A percentile compares a stretch with the other conserved stretches of the same genome.
Evolutionary conservation across 768 basidiomycete species (phyloP).

Genomic region (Pleurotus sapidus): DNA sequence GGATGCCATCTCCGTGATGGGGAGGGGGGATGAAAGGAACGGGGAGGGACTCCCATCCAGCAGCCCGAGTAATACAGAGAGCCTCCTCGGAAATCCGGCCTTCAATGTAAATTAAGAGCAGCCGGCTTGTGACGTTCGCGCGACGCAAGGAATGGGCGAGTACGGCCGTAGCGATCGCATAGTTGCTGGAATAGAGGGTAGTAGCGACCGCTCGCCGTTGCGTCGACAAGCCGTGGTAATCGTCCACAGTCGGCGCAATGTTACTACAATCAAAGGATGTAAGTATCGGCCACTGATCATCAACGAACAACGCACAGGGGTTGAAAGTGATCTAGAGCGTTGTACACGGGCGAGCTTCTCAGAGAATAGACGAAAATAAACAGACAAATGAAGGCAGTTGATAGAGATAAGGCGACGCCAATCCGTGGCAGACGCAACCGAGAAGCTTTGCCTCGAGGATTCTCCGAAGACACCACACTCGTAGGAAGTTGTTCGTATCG

Average conservation of each 20-base stretch:
- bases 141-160: slow-evolving; percentile 25
- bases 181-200: slow-evolving; percentile 27
- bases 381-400: neutral
- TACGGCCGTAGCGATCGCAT: slow-evolving; percentile 24
- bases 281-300: neutral
- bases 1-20: slow-evolving; percentile 21
- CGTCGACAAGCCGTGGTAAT: neutral
- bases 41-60: slow-evolving; percentile 26
- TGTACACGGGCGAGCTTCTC: neutral
- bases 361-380: neutral
- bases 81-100: slow-evolving; percentile 23
- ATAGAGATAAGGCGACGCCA: neutral
- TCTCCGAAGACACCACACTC: neutral
- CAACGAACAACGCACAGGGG: neutral
- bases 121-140: slow-evolving; percentile 23
- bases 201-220: slow-evolving; percentile 22
- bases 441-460: neutral
- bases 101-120: slow-evolving; percentile 28
- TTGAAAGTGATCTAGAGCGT: neutral
- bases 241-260: neutral
- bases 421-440: neutral
- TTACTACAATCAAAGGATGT: neutral
- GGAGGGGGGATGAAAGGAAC: slow-evolving; percentile 29
- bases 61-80: slow-evolving; percentile 24
- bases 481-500: neutral